Evolutionary conservation across 1,284 basidiomycete genomes (phyloP).

Genomic region (Leccinum fallax): DNA sequence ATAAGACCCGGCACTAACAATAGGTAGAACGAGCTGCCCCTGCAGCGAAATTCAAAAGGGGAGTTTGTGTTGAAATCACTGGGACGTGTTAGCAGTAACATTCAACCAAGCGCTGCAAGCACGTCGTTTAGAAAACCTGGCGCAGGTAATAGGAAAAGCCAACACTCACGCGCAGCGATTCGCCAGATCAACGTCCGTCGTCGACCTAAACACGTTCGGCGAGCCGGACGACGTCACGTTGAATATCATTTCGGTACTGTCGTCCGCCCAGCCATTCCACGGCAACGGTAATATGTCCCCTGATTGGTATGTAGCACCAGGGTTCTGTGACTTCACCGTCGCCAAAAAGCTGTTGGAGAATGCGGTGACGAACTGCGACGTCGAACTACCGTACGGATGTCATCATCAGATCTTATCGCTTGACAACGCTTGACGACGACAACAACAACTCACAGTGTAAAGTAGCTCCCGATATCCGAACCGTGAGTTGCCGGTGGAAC

Average conservation of each 20-base stretch:
- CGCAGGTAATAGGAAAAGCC: neutral
- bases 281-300: conserved; percentile 17
- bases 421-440: neutral
- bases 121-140: conserved; percentile 3
- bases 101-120: conserved; percentile 15
- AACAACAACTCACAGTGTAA: neutral
- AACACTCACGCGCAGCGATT: conserved; percentile 29
- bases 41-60: neutral
- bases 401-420: neutral
- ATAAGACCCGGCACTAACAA: neutral
- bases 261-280: conserved; percentile 18
- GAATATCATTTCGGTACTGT: conserved; percentile 14
- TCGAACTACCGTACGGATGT: conserved; percentile 13
- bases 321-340: conserved; percentile 19
- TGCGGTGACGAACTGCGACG: conserved; percentile 19
- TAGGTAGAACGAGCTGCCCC: neutral
- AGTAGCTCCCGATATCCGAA: conserved; percentile 4
- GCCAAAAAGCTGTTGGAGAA: conserved; percentile 30
- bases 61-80: conserved; percentile 3
- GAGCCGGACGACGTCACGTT: conserved; percentile 9
- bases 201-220: conserved; percentile 3
- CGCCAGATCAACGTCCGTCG: conserved; percentile 12
- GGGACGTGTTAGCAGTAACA: conserved; percentile 10
- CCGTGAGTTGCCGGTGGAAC: conserved; percentile 8
- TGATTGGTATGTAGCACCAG: conserved; percentile 14